Percentiles rank a stretch among this genome's conserved stretches.
Conservation (phyloP, 1,284 basidiomycete genomes). For the Takashimella koratensis region DNA sequence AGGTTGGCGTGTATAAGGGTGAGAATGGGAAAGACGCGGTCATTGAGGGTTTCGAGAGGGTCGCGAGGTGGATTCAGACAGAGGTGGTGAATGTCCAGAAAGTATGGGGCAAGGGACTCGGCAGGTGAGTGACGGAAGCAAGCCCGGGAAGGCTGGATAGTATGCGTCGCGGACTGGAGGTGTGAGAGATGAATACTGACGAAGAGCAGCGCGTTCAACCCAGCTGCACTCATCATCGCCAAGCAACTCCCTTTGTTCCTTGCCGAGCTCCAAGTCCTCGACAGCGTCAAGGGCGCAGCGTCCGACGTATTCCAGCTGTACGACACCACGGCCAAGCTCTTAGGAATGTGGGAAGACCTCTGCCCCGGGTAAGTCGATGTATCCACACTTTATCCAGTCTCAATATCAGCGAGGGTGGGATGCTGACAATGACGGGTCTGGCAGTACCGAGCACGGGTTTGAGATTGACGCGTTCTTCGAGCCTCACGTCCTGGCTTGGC, state of each 20-base stretch:
- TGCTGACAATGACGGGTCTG: no score
- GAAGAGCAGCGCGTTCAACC: constrained; percentile 31
- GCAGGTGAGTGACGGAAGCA: constrained; percentile 16
- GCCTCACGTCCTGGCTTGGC: constrained; percentile 47
- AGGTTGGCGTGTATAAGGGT: constrained; percentile 8
- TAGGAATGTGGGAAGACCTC: constrained; percentile 41
- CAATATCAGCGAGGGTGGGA: background rate
- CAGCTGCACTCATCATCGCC: constrained; percentile 40
- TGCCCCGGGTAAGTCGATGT: constrained; percentile 28
- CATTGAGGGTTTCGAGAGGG: constrained; percentile 40
- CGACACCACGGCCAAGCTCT: constrained; percentile 37
- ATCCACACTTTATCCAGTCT: background rate
- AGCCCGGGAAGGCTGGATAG: no score
- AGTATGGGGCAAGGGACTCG: constrained; percentile 33
- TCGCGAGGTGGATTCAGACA: constrained; percentile 44
- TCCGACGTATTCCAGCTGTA: constrained; percentile 46
- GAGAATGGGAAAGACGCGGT: constrained; percentile 26
- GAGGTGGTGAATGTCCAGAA: constrained; percentile 34
- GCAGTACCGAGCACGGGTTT: constrained; percentile 36
- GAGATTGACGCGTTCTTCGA: constrained; percentile 48
- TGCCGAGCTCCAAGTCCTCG: constrained; percentile 44
- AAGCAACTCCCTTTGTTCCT: constrained; percentile 47
- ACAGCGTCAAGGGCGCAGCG: constrained; percentile 29
- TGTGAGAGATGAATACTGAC: background rate
- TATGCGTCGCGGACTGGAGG: background rate